Conservation (phyloP, 352 stramenopile species). For the Pythium phragmiticola region DNA sequence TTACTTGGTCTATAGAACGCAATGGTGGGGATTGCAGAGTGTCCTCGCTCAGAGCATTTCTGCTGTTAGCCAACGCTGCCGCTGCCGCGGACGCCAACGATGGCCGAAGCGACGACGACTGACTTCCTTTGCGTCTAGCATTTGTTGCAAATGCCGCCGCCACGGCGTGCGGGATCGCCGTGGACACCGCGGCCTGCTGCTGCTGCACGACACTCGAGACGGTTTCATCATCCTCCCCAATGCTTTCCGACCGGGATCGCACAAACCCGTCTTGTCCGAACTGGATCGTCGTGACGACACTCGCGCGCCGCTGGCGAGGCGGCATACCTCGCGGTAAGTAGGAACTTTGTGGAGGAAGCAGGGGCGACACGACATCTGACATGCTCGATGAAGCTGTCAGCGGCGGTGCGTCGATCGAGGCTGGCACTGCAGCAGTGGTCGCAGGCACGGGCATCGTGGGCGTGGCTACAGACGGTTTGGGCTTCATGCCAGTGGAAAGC, state of each 20-base stretch:
- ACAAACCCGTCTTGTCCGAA: slow-evolving; percentile 19
- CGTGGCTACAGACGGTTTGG: background rate
- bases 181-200: background rate
- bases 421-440: background rate
- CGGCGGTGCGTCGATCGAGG: background rate
- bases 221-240: background rate
- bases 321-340: background rate
- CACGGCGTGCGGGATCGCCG: background rate
- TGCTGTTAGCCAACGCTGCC: slow-evolving; percentile 1
- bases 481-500: background rate
- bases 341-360: background rate
- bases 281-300: slow-evolving; percentile 27
- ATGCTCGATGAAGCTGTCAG: background rate
- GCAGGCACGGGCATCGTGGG: background rate
- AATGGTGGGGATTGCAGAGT: background rate
- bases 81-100: slow-evolving; percentile 21
- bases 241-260: slow-evolving; percentile 10
- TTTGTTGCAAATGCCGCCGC: background rate
- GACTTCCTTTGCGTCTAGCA: background rate
- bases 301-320: slow-evolving; percentile 18
- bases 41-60: background rate
- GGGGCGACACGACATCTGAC: background rate
- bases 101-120: slow-evolving; percentile 4
- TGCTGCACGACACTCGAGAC: background rate
- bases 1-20: background rate